Percentiles rank a stretch among this genome's conserved stretches.
Conservation (phyloP, 1,284 basidiomycete genomes). For the Cutaneotrichosporon sp. region DNA sequence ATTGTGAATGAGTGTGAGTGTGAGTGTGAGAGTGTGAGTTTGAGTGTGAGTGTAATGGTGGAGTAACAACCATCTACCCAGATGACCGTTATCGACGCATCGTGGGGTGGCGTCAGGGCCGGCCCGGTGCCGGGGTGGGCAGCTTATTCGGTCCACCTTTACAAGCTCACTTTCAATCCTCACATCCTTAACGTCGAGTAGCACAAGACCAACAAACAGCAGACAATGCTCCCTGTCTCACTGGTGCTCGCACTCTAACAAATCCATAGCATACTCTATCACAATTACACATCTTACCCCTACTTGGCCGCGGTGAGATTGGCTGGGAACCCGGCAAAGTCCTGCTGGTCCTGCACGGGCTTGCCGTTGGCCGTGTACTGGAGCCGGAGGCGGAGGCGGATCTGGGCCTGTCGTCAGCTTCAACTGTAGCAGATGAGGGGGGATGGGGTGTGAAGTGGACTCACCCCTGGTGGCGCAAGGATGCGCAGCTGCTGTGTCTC, state of each 20-base stretch:
- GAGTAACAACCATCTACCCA: not conserved
- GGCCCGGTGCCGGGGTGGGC: conserved; percentile 1
- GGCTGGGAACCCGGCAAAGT: conserved; percentile 86
- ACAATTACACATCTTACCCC: not conserved
- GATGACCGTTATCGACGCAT: not conserved
- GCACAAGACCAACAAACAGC: too few species aligned
- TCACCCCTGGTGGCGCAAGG: conserved; percentile 78
- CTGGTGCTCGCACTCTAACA: not conserved
- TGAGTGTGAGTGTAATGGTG: not conserved
- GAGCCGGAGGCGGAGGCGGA: conserved; percentile 83
- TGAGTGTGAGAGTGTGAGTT: not conserved
- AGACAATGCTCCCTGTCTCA: too few species aligned
- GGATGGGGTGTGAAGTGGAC: conserved; percentile 35
- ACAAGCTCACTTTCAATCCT: not conserved
- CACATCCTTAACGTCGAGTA: not conserved
- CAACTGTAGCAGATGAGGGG: not conserved
- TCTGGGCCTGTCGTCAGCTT: conserved; percentile 61
- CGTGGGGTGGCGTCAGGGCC: not conserved
- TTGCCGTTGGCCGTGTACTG: conserved; percentile 69
- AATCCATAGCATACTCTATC: conserved; percentile 11
- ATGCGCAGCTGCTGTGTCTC: conserved; percentile 97
- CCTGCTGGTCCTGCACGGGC: conserved; percentile 83
- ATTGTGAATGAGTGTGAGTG: conserved; percentile 20
- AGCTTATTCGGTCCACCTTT: not conserved
- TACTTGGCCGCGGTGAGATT: conserved; percentile 61